These are phyloP conservation scores for Novymonas esmeraldas DNA, from an alignment of 208 protist genomes.

Conservation along the genomic window DNA sequence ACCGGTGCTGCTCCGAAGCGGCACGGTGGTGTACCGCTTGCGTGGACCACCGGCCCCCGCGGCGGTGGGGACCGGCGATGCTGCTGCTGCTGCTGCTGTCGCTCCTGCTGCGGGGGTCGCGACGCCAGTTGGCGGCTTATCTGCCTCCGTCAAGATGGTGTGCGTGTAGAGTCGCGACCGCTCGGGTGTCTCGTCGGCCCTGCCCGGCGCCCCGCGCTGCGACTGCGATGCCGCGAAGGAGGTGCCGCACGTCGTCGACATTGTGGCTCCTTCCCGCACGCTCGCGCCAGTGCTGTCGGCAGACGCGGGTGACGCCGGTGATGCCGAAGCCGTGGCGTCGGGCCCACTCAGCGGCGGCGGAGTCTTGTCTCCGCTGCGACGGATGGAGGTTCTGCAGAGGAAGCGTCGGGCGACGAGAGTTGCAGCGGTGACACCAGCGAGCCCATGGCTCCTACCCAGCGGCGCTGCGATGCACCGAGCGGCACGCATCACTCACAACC, in stretches of 20 bases:
- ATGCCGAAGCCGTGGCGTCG: too few relatives aligned
- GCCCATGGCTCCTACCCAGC: too few relatives aligned
- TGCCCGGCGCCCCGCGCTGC: not conserved
- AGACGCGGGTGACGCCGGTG: not conserved
- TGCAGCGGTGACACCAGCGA: too few relatives aligned
- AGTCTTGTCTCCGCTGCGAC: too few relatives aligned
- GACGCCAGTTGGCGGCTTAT: constrained; percentile 32
- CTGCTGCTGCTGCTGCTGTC: not conserved
- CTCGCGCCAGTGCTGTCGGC: too few relatives aligned
- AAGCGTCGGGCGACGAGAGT: too few relatives aligned
- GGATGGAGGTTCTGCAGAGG: too few relatives aligned
- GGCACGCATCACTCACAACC: too few relatives aligned
- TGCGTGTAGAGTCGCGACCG: constrained; percentile 37
- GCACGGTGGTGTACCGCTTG: constrained; percentile 14
- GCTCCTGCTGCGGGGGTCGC: constrained; percentile 24
- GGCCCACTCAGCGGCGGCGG: too few relatives aligned
- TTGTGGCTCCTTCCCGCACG: too few relatives aligned
- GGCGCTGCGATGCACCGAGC: too few relatives aligned
- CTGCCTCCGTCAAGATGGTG: constrained; percentile 36
- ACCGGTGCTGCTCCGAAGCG: constrained; percentile 6
- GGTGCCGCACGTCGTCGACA: constrained; percentile 54
- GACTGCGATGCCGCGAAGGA: constrained; percentile 61
- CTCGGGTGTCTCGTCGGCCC: not conserved
- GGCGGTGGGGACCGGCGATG: constrained; percentile 1
- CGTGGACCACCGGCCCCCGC: not conserved